phyloP scores from a whole-genome alignment of 345 rosid genomes.

The Streptanthus diversifolius region DNA sequence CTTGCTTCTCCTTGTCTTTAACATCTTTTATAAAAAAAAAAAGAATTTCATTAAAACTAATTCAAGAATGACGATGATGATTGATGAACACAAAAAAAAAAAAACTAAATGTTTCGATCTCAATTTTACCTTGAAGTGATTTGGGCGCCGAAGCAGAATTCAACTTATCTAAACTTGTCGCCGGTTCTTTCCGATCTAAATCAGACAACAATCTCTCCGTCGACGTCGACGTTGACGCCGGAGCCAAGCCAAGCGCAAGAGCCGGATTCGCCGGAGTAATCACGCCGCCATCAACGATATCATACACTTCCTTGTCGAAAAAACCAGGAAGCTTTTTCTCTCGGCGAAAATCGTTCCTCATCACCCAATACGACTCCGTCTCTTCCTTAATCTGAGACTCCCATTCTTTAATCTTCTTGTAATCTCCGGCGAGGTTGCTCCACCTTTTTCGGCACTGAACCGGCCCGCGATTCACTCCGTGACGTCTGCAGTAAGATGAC shows the following conservation, averaged over 20 bases:
- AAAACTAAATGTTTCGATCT: not conserved
- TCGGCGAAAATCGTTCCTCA: slow-evolving; percentile 85
- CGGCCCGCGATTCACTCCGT: slow-evolving; percentile 94
- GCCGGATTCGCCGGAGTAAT: slow-evolving; percentile 26
- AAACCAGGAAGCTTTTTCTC: slow-evolving; percentile 91
- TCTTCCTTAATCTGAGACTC: slow-evolving; percentile 61
- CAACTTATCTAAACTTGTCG: slow-evolving; percentile 42
- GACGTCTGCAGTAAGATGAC: slow-evolving; percentile 78
- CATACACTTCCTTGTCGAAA: slow-evolving; percentile 90
- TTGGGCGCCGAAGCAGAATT: slow-evolving; percentile 38
- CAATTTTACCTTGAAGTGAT: slow-evolving; percentile 41
- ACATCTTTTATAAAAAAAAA: not conserved
- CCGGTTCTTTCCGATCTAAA: slow-evolving; percentile 59
- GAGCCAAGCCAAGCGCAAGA: slow-evolving; percentile 45
- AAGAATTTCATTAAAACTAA: not conserved
- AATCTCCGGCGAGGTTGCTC: slow-evolving; percentile 98
- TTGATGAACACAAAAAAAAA: not conserved
- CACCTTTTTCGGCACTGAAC: slow-evolving; percentile 98
- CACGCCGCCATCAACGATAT: slow-evolving; percentile 63
- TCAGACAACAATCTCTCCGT: slow-evolving; percentile 67
- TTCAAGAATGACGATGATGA: too few species aligned
- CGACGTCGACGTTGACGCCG: slow-evolving; percentile 24
- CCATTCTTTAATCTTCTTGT: slow-evolving; percentile 95
- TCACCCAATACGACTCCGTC: slow-evolving; percentile 87
- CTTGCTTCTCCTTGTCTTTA: slow-evolving; percentile 50